phyloP scores from a whole-genome alignment of 2,329 filamentous ascomycete species.

The Neurospora sp. region DNA sequence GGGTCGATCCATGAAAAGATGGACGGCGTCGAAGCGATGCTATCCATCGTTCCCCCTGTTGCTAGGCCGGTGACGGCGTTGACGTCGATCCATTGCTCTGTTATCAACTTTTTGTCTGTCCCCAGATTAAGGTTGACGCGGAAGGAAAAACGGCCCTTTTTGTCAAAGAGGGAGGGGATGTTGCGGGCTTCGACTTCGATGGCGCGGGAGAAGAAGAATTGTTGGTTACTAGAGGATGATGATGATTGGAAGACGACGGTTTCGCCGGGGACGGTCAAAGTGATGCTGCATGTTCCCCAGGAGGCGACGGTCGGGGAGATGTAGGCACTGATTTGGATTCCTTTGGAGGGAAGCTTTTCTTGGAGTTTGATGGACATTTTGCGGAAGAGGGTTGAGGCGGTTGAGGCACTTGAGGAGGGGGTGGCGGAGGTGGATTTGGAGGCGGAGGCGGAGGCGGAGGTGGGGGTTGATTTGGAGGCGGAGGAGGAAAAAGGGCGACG shows the following conservation, averaged over 20 bases:
- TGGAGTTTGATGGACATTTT: background rate
- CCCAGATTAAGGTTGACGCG: conserved; percentile 18
- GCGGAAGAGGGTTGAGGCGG: background rate
- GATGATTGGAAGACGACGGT: conserved; percentile 18
- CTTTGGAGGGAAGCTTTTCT: background rate
- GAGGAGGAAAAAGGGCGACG: background rate
- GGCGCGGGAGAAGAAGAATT: conserved; percentile 28
- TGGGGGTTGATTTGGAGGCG: background rate
- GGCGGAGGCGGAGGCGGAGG: background rate
- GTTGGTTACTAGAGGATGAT: background rate
- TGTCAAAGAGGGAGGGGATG: conserved; percentile 31
- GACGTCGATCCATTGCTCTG: conserved; percentile 34
- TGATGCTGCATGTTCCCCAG: conserved; percentile 24
- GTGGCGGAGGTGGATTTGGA: background rate
- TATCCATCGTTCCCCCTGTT: conserved; percentile 29
- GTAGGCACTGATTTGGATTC: background rate
- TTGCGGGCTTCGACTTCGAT: conserved; percentile 36
- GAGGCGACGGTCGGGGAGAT: background rate
- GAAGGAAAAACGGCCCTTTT: conserved; percentile 34
- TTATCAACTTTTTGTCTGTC: conserved; percentile 16
- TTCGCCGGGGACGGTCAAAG: conserved; percentile 33
- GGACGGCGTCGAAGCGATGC: conserved; percentile 23
- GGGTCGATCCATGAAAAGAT: conserved; percentile 20
- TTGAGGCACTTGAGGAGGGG: background rate
- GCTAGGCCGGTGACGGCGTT: conserved; percentile 35